These are phyloP conservation scores for Candida labiduridarum DNA, from an alignment of 1,139 yeast genomes.

Conservation along the genomic window DNA sequence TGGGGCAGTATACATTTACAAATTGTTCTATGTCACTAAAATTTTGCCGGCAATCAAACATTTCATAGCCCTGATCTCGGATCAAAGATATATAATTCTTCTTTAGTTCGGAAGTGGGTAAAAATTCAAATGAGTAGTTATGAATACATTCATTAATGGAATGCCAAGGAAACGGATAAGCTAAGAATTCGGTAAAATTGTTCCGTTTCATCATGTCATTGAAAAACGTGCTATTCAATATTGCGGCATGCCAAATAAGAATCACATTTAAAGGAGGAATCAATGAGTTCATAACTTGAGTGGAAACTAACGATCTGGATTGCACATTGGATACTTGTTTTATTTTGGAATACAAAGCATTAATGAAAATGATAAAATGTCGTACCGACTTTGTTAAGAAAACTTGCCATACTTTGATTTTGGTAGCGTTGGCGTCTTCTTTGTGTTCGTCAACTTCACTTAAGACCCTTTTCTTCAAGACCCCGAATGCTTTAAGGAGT, in stretches of 20 bases:
- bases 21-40: background rate
- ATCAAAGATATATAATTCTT: background rate
- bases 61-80: background rate
- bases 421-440: background rate
- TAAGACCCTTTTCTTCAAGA: constrained; percentile 1
- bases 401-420: constrained; percentile 4
- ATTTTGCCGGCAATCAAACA: background rate
- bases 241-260: constrained; percentile 1
- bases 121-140: constrained; percentile 7
- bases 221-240: background rate
- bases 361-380: constrained; percentile 3
- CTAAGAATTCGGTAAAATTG: constrained; percentile 3
- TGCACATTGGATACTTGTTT: background rate
- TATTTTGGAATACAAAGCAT: constrained; percentile 4
- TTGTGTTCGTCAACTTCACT: background rate
- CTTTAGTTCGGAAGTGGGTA: background rate
- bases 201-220: constrained; percentile 1
- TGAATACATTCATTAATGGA: constrained; percentile 2
- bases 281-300: constrained; percentile 1
- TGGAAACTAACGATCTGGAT: background rate
- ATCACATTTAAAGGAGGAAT: constrained; percentile 6
- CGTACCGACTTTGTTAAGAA: constrained; percentile 1
- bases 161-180: constrained; percentile 5
- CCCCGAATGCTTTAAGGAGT: background rate
- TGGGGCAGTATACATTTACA: constrained; percentile 3